Percentiles rank a stretch among this genome's conserved stretches.
Conservation (phyloP, 148 eudicot genomes). For the Drosera capensis region DNA sequence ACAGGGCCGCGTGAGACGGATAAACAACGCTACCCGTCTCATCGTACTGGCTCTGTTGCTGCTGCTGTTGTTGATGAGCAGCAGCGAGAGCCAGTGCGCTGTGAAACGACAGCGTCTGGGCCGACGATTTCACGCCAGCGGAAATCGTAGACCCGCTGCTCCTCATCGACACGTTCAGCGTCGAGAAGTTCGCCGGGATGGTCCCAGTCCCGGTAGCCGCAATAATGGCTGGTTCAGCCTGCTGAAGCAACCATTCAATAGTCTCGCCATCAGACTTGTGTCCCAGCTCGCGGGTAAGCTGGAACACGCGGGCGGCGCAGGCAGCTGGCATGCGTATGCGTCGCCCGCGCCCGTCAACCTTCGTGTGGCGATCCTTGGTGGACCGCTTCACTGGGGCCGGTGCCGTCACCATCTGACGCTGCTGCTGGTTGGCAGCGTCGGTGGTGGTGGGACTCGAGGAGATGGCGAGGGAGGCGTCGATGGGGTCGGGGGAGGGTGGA, state of each 20-base stretch:
- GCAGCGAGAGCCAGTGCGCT: too few relatives aligned
- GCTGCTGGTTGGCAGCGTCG: constrained; percentile 2
- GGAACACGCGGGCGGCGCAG: constrained; percentile 93
- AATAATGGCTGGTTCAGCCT: constrained; percentile 84
- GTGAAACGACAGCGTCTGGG: constrained; percentile 28
- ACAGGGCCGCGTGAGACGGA: too few relatives aligned
- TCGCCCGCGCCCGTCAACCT: constrained; percentile 91
- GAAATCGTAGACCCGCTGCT: constrained; percentile 87
- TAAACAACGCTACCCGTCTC: too few relatives aligned
- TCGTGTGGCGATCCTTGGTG: constrained; percentile 88
- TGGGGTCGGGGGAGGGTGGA: constrained; percentile 7
- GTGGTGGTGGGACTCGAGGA: constrained; percentile 7
- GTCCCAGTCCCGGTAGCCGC: constrained; percentile 99
- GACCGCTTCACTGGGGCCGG: constrained; percentile 57
- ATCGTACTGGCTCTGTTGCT: too few relatives aligned
- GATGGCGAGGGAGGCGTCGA: constrained; percentile 4
- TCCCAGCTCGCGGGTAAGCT: constrained; percentile 83
- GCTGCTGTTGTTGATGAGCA: too few relatives aligned
- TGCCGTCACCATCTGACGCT: constrained; percentile 27
- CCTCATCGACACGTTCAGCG: constrained; percentile 69
- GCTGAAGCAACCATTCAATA: constrained; percentile 92
- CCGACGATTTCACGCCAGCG: constrained; percentile 49
- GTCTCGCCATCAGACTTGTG: constrained; percentile 96
- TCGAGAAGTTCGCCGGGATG: constrained; percentile 84
- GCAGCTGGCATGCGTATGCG: constrained; percentile 95